These are phyloP conservation scores for Aureobasidium sp. DNA, from an alignment of 2,329 filamentous ascomycete genomes.

Conservation along the genomic window DNA sequence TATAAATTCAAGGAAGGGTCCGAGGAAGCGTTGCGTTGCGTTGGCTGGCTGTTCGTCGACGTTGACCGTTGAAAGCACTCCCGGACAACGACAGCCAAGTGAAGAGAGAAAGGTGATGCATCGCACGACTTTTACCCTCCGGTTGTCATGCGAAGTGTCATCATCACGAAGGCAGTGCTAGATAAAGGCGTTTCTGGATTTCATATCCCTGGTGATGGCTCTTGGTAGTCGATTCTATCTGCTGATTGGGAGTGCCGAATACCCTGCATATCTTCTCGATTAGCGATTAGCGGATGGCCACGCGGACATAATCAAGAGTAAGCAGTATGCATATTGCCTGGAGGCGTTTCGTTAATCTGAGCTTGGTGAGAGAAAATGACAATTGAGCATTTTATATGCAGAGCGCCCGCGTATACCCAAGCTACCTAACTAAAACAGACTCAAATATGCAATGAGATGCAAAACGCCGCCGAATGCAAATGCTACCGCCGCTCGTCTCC, in stretches of 20 bases:
- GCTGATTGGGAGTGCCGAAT: not conserved
- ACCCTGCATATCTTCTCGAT: not conserved
- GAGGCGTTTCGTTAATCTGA: not conserved
- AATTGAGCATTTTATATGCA: constrained; percentile 4
- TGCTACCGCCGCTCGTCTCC: not conserved
- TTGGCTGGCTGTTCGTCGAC: constrained; percentile 4
- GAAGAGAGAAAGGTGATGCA: not conserved
- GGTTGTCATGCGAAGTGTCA: not conserved
- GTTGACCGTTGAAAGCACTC: constrained; percentile 9
- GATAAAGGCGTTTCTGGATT: not conserved
- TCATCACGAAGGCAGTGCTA: not conserved
- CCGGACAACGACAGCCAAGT: constrained; percentile 1
- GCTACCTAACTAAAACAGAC: not conserved
- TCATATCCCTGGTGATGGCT: constrained; percentile 5
- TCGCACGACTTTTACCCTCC: not conserved
- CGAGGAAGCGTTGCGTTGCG: constrained; percentile 2
- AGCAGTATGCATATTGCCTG: not conserved
- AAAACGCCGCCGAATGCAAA: constrained; percentile 11
- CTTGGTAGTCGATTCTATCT: not conserved
- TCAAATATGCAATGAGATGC: not conserved
- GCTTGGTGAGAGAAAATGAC: not conserved
- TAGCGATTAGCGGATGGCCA: not conserved
- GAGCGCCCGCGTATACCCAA: not conserved
- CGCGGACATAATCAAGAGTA: not conserved
- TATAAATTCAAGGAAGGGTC: constrained; percentile 4